These are phyloP conservation scores for Tilletia setariae DNA, from an alignment of 1,284 basidiomycete genomes.

Conservation along the genomic window DNA sequence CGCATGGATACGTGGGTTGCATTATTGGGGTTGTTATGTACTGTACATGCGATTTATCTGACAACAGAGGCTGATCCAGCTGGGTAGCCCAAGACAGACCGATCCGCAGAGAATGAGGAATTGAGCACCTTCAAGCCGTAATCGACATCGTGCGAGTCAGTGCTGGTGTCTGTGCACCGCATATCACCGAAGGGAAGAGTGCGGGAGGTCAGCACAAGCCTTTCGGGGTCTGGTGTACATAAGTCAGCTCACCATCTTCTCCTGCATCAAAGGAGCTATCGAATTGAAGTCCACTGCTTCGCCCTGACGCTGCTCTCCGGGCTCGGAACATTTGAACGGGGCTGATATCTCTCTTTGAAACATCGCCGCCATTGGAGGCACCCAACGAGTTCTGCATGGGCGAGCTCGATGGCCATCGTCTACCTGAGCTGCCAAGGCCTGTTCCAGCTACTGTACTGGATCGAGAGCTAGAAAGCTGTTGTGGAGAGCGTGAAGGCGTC, in stretches of 20 bases:
- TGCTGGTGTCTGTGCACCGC: neutral
- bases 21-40: too few species aligned
- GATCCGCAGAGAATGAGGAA: slow-evolving; percentile 7
- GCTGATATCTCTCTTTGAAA: neutral
- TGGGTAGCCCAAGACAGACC: neutral
- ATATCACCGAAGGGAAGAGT: neutral
- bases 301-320: slow-evolving; percentile 4
- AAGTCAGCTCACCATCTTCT: slow-evolving; percentile 7
- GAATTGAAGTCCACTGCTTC: slow-evolving; percentile 5
- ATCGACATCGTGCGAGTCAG: slow-evolving; percentile 1
- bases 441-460: neutral
- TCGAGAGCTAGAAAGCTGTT: neutral
- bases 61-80: too few species aligned
- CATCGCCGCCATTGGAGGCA: neutral
- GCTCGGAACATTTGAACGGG: slow-evolving; percentile 6
- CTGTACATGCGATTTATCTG: too few species aligned
- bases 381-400: neutral
- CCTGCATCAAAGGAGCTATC: slow-evolving; percentile 6
- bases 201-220: neutral
- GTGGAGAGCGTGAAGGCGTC: neutral
- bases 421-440: neutral
- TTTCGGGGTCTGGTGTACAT: too few species aligned
- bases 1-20: too few species aligned
- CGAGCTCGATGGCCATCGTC: neutral
- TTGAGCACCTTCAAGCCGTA: slow-evolving; percentile 11